Percentiles rank a stretch among this genome's conserved stretches.
Conservation (phyloP, 805 yeast genomes). For the Kodamaea hsintzibuensis region DNA sequence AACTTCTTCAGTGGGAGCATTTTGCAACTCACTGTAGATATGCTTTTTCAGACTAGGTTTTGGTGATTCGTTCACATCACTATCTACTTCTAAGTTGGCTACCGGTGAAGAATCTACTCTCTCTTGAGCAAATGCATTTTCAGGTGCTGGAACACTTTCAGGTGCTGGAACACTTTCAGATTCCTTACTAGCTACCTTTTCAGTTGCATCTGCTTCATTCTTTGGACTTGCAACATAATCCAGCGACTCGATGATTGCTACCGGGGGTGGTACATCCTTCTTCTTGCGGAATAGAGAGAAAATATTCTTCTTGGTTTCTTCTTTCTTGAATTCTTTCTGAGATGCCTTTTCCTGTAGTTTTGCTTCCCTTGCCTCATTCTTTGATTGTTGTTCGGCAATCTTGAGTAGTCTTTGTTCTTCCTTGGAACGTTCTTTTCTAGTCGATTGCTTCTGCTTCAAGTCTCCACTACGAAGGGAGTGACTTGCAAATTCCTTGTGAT, state of each 20-base stretch:
- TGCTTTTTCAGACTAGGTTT: not conserved
- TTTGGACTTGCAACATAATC: not conserved
- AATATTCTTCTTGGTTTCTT: slow-evolving; percentile 2
- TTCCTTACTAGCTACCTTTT: not conserved
- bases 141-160: not conserved
- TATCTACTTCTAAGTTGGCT: not conserved
- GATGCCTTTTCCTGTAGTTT: slow-evolving; percentile 6
- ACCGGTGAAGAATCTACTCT: not conserved
- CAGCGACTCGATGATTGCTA: not conserved
- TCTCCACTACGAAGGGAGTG: slow-evolving; percentile 26
- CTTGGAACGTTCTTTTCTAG: slow-evolving; percentile 16
- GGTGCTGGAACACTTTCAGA: not conserved
- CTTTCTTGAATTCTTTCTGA: slow-evolving; percentile 3
- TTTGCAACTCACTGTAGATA: not conserved
- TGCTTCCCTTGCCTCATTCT: slow-evolving; percentile 12
- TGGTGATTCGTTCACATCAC: not conserved
- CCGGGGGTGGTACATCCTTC: slow-evolving; percentile 4
- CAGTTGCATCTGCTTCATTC: not conserved
- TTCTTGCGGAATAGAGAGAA: slow-evolving; percentile 9
- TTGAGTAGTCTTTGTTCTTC: slow-evolving; percentile 10
- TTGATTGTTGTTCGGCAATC: slow-evolving; percentile 14
- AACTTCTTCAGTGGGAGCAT: not conserved
- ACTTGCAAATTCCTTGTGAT: slow-evolving; percentile 31
- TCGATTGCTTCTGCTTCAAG: not conserved
- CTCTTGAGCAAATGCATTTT: too few relatives aligned